phyloP scores from a whole-genome alignment of 1,284 basidiomycete species.

The Malassezia yamatoensis region DNA sequence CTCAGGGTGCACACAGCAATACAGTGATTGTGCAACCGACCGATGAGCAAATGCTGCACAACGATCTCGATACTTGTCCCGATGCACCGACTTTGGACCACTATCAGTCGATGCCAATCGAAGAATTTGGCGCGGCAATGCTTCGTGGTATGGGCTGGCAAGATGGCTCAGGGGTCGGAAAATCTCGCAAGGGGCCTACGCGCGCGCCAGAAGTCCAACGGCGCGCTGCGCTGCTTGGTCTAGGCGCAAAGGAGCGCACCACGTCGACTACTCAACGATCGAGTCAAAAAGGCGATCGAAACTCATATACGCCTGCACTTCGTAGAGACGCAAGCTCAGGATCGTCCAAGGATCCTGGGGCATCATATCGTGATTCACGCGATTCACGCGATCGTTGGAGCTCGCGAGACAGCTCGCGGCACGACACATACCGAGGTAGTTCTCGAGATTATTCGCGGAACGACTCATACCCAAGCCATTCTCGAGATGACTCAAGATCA shows the following conservation, averaged over 20 bases:
- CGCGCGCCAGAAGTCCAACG: slow-evolving; percentile 35
- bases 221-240: slow-evolving; percentile 33
- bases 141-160: slow-evolving; percentile 96
- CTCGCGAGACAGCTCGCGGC: no score
- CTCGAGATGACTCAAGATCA: no score
- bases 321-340: not conserved
- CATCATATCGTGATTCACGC: no score
- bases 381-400: no score
- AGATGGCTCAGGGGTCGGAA: slow-evolving; percentile 60
- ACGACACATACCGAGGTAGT: no score
- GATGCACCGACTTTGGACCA: slow-evolving; percentile 62
- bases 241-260: slow-evolving; percentile 40
- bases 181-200: slow-evolving; percentile 31
- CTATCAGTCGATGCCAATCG: slow-evolving; percentile 80
- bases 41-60: slow-evolving; percentile 30
- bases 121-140: slow-evolving; percentile 84
- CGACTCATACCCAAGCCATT: no score
- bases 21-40: slow-evolving; percentile 24
- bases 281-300: not conserved
- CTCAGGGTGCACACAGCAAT: not conserved
- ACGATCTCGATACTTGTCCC: slow-evolving; percentile 36
- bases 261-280: not conserved
- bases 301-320: slow-evolving; percentile 4
- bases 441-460: no score
- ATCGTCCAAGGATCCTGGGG: no score